A percentile compares a stretch with the other conserved stretches of the same genome.
phyloP scores from a whole-genome alignment of 768 basidiomycete species.

The Lentinula raphanica region DNA sequence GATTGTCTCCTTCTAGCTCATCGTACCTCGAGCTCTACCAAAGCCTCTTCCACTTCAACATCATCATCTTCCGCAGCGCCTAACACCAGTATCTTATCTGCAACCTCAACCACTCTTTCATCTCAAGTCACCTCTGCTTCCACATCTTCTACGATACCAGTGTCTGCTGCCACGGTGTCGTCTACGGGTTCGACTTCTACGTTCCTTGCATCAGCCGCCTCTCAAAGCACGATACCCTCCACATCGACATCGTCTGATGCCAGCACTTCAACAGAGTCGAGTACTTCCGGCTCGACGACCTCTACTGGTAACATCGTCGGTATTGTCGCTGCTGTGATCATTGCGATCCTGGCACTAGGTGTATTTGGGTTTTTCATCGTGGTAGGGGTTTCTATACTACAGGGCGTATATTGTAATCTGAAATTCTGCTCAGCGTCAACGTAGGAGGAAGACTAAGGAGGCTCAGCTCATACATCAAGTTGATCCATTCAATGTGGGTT shows the following conservation, averaged over 20 bases:
- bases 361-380: slow-evolving; percentile 43
- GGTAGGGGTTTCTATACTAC: slow-evolving; percentile 25
- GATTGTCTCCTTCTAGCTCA: not conserved
- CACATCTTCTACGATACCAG: not conserved
- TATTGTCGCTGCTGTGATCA: slow-evolving; percentile 42
- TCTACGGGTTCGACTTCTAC: not conserved
- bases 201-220: not conserved
- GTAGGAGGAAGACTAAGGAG: slow-evolving; percentile 34
- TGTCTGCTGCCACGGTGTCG: not conserved
- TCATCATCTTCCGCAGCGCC: not conserved
- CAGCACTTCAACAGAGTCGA: not conserved
- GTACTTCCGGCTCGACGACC: not conserved
- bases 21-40: not conserved
- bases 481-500: slow-evolving; percentile 45
- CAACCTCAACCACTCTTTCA: not conserved
- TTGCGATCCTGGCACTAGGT: slow-evolving; percentile 34
- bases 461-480: slow-evolving; percentile 44
- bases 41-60: too few species aligned
- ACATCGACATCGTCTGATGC: not conserved
- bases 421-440: slow-evolving; percentile 33
- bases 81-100: not conserved
- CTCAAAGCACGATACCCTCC: not conserved
- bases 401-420: not conserved
- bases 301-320: slow-evolving; percentile 22
- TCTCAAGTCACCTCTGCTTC: not conserved